Percentiles rank a stretch among this genome's conserved stretches.
phyloP scores from a whole-genome alignment of 345 rosid genomes.

The Leavenworthia alabamica region DNA sequence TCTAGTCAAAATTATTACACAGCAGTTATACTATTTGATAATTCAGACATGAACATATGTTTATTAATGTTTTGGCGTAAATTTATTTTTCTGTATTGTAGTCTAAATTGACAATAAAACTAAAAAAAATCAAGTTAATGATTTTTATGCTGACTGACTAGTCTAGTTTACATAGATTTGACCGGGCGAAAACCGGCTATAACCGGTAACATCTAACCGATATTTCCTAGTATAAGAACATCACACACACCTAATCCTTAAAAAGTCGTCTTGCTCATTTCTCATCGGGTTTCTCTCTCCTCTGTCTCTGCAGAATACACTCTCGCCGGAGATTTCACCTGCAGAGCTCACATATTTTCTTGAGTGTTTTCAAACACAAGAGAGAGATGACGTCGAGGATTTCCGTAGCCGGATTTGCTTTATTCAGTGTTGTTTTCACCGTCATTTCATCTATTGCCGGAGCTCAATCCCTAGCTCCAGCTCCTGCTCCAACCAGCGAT shows the following conservation, averaged over 20 bases:
- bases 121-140: background rate
- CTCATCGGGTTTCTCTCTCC: background rate
- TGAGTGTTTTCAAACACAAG: background rate
- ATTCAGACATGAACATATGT: background rate
- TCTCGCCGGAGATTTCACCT: constrained; percentile 12
- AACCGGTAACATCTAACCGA: constrained; percentile 9
- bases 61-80: background rate
- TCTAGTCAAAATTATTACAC: background rate
- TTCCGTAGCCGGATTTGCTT: constrained; percentile 14
- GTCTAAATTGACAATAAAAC: too few species aligned
- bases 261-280: too few species aligned
- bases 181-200: constrained; percentile 16
- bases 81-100: background rate
- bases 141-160: constrained; percentile 7
- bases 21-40: background rate
- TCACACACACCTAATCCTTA: too few species aligned
- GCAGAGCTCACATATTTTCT: background rate
- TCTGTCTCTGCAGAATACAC: constrained; percentile 21
- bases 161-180: constrained; percentile 4
- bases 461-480: constrained; percentile 40
- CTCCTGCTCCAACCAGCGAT: constrained; percentile 64
- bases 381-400: constrained; percentile 21
- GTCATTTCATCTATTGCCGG: constrained; percentile 31
- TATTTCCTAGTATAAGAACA: background rate
- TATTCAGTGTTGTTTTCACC: constrained; percentile 30